phyloP scores from a whole-genome alignment of 495 filamentous ascomycete genomes.

The Lophium mytilinum region DNA sequence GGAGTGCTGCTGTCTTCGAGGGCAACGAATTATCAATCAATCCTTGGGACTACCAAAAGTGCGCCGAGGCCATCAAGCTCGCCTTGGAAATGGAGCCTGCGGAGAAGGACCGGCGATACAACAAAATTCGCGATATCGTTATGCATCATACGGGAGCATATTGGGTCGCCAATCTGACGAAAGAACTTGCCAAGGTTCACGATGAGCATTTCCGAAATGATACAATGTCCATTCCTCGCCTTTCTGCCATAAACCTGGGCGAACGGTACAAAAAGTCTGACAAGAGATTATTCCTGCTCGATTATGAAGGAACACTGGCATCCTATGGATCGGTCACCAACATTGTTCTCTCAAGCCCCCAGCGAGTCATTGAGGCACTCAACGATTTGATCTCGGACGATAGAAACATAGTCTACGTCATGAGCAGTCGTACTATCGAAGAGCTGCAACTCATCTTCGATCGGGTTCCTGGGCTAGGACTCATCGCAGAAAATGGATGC shows the following conservation, averaged over 20 bases:
- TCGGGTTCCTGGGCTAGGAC: slow-evolving; percentile 64
- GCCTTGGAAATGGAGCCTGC: slow-evolving; percentile 67
- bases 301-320: slow-evolving; percentile 87
- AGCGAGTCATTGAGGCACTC: slow-evolving; percentile 70
- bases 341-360: slow-evolving; percentile 74
- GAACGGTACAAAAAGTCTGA: slow-evolving; percentile 55
- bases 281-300: slow-evolving; percentile 74
- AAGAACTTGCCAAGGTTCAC: slow-evolving; percentile 61
- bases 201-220: slow-evolving; percentile 76
- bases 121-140: slow-evolving; percentile 62
- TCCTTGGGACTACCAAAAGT: slow-evolving; percentile 85
- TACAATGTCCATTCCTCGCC: slow-evolving; percentile 72
- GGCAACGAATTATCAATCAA: slow-evolving; percentile 74
- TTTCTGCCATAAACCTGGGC: slow-evolving; percentile 56
- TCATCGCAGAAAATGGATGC: slow-evolving; percentile 90
- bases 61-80: slow-evolving; percentile 70
- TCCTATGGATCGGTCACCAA: slow-evolving; percentile 71
- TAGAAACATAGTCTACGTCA: slow-evolving; percentile 82
- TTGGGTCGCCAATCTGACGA: slow-evolving; percentile 69
- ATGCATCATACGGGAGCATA: slow-evolving; percentile 70
- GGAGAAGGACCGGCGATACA: slow-evolving; percentile 69
- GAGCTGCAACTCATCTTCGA: slow-evolving; percentile 82
- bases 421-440: slow-evolving; percentile 76
- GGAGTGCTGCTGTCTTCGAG: slow-evolving; percentile 76
- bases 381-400: slow-evolving; percentile 70